Conservation (phyloP, 1,284 basidiomycete genomes). For the Heterobasidion annosum region DNA sequence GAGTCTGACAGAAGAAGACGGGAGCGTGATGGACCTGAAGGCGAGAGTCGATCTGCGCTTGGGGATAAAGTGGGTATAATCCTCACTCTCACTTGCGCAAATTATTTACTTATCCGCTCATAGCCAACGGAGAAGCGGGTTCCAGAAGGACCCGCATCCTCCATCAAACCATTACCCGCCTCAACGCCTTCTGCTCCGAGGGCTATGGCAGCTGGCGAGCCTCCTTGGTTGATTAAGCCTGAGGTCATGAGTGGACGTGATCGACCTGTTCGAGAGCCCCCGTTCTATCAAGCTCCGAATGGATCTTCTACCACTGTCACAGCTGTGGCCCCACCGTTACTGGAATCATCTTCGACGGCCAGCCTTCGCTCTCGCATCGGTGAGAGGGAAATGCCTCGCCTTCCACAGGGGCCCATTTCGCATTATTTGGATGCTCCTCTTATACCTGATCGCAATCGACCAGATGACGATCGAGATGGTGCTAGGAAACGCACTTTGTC, state of each 20-base stretch:
- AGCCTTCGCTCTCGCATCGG: conserved; percentile 61
- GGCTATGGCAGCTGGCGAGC: conserved; percentile 41
- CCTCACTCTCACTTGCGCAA: background rate
- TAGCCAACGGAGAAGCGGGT: conserved; percentile 48
- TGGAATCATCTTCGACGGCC: conserved; percentile 12
- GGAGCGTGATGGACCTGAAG: conserved; percentile 47
- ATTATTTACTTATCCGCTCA: background rate
- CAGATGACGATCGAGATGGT: conserved; percentile 50
- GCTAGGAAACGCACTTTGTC: conserved; percentile 55
- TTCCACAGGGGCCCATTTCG: conserved; percentile 25
- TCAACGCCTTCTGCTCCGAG: conserved; percentile 63
- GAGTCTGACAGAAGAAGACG: conserved; percentile 60
- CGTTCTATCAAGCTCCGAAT: conserved; percentile 3
- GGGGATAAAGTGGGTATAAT: conserved; percentile 45
- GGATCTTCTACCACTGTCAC: conserved; percentile 3
- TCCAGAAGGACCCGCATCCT: conserved; percentile 37
- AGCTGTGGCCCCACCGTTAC: background rate
- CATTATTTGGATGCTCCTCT: conserved; percentile 8
- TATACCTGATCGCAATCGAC: conserved; percentile 6
- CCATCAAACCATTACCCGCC: conserved; percentile 39
- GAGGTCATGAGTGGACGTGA: conserved; percentile 7
- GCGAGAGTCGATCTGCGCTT: conserved; percentile 30
- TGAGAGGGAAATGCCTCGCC: conserved; percentile 41
- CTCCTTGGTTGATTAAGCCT: conserved; percentile 13
- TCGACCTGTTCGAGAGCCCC: background rate